A percentile compares a stretch with the other conserved stretches of the same genome.
phyloP scores from a whole-genome alignment of 495 filamentous ascomycete genomes.

The Recurvomyces mirabilis region DNA sequence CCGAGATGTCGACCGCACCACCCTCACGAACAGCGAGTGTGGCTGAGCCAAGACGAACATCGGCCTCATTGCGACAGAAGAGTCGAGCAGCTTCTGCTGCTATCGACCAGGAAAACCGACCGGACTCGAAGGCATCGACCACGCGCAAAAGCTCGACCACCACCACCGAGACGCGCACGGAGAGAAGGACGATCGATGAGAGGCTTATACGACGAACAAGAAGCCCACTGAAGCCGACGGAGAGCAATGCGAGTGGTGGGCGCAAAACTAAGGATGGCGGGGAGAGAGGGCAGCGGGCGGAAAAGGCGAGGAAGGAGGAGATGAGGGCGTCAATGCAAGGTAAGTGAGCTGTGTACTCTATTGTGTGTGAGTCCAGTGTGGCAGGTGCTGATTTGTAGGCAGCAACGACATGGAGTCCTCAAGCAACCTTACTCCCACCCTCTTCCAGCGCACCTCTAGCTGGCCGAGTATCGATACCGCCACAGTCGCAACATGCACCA shows the following conservation, averaged over 20 bases:
- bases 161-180: conserved; percentile 12
- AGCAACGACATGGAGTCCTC: conserved; percentile 60
- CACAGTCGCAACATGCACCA: conserved; percentile 64
- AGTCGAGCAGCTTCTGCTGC: conserved; percentile 9
- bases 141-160: conserved; percentile 11
- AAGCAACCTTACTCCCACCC: conserved; percentile 68
- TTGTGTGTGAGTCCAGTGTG: conserved; percentile 9
- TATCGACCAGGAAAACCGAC: conserved; percentile 4
- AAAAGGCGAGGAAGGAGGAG: conserved; percentile 5
- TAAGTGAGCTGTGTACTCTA: conserved; percentile 11
- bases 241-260: conserved; percentile 3
- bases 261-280: conserved; percentile 4
- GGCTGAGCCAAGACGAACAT: conserved; percentile 14
- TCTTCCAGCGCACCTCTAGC: conserved; percentile 76
- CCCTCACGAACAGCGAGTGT: conserved; percentile 11
- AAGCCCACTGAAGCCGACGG: conserved; percentile 10
- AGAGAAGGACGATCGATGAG: conserved; percentile 10
- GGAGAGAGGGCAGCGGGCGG: conserved; percentile 5
- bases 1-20: conserved; percentile 4
- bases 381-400: conserved; percentile 12
- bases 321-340: background rate
- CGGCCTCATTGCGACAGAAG: conserved; percentile 10
- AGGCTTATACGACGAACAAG: conserved; percentile 7
- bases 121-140: conserved; percentile 9
- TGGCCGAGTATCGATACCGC: conserved; percentile 72